Conservation (phyloP, 306 rosid species). For the Chamaecrista fasciculata region DNA sequence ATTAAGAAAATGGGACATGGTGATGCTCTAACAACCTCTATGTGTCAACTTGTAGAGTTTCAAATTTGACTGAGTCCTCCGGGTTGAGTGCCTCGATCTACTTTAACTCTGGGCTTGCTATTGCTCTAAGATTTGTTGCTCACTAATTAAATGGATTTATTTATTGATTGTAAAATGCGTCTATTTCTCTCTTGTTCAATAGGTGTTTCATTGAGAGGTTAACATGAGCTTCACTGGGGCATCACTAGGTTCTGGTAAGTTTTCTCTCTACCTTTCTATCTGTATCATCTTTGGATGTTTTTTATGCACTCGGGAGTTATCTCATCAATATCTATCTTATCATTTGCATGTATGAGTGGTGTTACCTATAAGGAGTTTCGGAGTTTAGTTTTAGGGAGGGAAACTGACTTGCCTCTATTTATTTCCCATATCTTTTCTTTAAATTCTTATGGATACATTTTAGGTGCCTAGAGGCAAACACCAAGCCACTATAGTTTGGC, state of each 20-base stretch:
- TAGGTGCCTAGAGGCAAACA: conserved; percentile 97
- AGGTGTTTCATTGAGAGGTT: conserved; percentile 39
- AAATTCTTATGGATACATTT: conserved; percentile 24
- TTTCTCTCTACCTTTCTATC: conserved; percentile 18
- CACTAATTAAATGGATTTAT: too few species aligned
- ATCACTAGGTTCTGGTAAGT: conserved; percentile 76
- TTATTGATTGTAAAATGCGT: background rate
- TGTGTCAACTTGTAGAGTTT: conserved; percentile 2
- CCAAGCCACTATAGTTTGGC: conserved; percentile 96
- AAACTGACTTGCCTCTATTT: background rate
- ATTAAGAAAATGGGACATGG: background rate
- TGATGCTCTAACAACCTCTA: background rate
- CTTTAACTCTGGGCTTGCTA: conserved; percentile 5
- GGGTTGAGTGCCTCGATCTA: background rate
- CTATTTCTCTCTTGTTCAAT: conserved; percentile 27
- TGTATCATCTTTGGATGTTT: conserved; percentile 2
- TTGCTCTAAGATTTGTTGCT: too few species aligned
- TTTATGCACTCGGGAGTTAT: conserved; percentile 5
- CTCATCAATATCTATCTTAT: background rate
- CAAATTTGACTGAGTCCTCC: background rate
- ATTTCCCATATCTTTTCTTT: conserved; percentile 6
- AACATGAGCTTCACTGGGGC: conserved; percentile 76
- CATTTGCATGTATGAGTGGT: background rate
- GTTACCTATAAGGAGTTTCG: conserved; percentile 1
- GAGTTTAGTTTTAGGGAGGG: conserved; percentile 18